Base-by-base conservation (phyloP, 306 rosid genomes). In the Prunus mira region DNA sequence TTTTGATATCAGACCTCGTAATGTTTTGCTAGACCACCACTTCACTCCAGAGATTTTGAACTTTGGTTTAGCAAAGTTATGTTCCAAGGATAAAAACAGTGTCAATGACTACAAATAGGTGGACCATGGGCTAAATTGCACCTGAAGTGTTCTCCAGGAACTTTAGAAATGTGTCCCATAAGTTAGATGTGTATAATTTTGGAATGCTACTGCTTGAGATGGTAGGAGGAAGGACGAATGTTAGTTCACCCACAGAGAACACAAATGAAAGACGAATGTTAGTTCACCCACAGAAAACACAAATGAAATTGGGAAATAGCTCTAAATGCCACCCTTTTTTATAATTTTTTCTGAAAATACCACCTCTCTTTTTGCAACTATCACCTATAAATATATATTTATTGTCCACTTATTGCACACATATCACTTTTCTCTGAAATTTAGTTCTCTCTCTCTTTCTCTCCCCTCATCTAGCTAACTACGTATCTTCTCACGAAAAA, bases 61-160 rank as follows among this genome's bases (percentile, higher is more conserved):
- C 68, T 86, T 86, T 55, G 81, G 87, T n/a, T 46, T 82, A 15
- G 80, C 85, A 18, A 86, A 82, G 52, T 71, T 82, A 58, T 82
- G 83, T 55, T 82, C 83, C 2, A 82, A 72, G 57, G 84, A 82
- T 34, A 80, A 71, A 57, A 86, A 10, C 38, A 12, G 84, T 80
- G 9, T 82, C 86, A 2, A 77, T 86, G 74, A 74, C 84, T 18
- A 30, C 79, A 12, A 75, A 74, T 0, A 82, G 82, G 41, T 84
- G 84, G 19, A 82, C 89, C 14, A 8, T 52, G 45, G 89, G 89
- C 1, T 86, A 86, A 46, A 86, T 82, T 56, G 83, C 86, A 27
- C 84, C 82, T 0, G 84, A 82, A 73, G 84, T 86, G 49, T 61
- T 86, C 61, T 77, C 83, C 0, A 15, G 77, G 24, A 86, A 82